Conservation (phyloP, 140 eudicot genomes). For the Eryngium alpinum region DNA sequence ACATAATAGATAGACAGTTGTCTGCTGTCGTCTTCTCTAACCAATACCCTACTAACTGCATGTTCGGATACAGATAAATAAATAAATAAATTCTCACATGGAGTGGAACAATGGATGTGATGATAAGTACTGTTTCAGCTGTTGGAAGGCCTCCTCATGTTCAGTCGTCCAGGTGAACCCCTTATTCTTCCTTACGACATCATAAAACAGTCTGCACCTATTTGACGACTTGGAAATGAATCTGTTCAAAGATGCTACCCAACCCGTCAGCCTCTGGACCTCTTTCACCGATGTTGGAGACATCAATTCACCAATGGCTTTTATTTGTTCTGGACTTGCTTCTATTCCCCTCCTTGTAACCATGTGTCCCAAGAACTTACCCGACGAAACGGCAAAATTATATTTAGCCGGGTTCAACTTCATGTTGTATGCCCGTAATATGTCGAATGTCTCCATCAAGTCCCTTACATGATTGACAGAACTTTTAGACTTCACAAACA, state of each 20-base stretch:
- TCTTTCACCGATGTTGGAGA: background rate
- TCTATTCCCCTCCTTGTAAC: background rate
- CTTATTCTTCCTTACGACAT: background rate
- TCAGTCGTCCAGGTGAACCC: background rate
- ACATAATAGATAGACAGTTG: background rate
- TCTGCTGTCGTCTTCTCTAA: no score
- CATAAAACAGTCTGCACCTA: background rate
- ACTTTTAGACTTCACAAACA: no score
- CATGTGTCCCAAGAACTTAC: background rate
- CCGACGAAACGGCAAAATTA: background rate
- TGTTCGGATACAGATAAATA: no score
- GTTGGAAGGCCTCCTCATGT: background rate
- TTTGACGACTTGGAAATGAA: background rate
- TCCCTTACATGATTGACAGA: background rate
- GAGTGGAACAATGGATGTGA: background rate
- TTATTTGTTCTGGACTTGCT: background rate
- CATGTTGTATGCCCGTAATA: background rate
- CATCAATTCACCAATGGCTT: background rate
- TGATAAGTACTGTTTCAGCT: background rate
- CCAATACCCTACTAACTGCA: no score
- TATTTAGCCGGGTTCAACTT: background rate
- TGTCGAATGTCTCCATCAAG: background rate
- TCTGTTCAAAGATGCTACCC: background rate
- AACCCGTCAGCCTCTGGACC: background rate
- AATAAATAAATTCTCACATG: background rate